phyloP scores from a whole-genome alignment of 352 stramenopile species.

The Blastocystis sp. region DNA sequence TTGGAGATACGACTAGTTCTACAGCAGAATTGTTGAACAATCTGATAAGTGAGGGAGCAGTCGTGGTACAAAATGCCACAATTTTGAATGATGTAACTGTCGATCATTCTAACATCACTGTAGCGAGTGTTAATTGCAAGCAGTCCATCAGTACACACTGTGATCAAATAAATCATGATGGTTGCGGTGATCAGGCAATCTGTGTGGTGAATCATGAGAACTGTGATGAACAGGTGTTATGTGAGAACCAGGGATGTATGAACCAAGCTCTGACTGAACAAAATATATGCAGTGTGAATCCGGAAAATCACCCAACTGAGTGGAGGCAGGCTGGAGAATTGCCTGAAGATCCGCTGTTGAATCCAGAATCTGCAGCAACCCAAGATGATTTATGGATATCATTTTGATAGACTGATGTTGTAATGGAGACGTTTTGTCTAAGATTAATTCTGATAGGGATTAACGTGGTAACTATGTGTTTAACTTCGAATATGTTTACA shows the following conservation, averaged over 20 bases:
- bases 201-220: neutral
- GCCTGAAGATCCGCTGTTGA: neutral
- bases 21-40: constrained; percentile 49
- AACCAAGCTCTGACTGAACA: too few relatives aligned
- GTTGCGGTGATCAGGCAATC: neutral
- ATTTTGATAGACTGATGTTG: neutral
- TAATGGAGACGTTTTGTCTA: too few relatives aligned
- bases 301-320: too few relatives aligned
- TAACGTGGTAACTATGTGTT: too few relatives aligned
- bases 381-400: neutral
- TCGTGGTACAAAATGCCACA: constrained; percentile 52
- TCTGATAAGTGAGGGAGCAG: constrained; percentile 13
- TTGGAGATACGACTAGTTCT: neutral
- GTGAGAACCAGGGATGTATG: too few relatives aligned
- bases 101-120: constrained; percentile 43
- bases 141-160: constrained; percentile 39
- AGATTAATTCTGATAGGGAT: too few relatives aligned
- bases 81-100: constrained; percentile 48
- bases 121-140: neutral
- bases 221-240: too few relatives aligned
- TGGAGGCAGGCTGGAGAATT: neutral
- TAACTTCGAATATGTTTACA: too few relatives aligned
- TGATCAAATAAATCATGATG: neutral
- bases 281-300: too few relatives aligned
- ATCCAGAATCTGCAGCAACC: neutral